These are phyloP conservation scores for Trichosporon inkin DNA, from an alignment of 1,284 basidiomycete genomes.

Conservation along the genomic window DNA sequence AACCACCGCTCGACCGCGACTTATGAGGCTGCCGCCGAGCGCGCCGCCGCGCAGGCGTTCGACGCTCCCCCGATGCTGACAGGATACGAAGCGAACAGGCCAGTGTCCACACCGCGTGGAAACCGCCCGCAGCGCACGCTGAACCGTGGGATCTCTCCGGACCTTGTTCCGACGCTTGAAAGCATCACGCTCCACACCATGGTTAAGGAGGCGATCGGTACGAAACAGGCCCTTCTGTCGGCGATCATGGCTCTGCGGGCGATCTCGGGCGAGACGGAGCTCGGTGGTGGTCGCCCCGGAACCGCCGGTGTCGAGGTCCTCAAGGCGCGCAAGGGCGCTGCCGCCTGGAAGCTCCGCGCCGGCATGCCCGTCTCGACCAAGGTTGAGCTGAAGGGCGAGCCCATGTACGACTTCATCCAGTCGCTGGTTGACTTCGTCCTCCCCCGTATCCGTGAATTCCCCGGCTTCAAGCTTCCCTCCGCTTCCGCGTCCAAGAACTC, in stretches of 20 bases:
- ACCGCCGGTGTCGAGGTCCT: constrained; percentile 76
- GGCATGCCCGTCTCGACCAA: constrained; percentile 82
- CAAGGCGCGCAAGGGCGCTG: constrained; percentile 70
- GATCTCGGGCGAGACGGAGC: constrained; percentile 74
- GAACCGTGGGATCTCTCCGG: constrained; percentile 56
- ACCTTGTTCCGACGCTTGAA: constrained; percentile 72
- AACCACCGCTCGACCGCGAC: constrained; percentile 57
- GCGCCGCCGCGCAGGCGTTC: background rate
- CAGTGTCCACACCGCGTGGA: constrained; percentile 40
- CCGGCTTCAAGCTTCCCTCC: constrained; percentile 71
- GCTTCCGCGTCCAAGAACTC: constrained; percentile 55
- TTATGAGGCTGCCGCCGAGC: constrained; percentile 13
- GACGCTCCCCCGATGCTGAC: constrained; percentile 35
- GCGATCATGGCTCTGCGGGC: constrained; percentile 82
- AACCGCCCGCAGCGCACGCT: constrained; percentile 44
- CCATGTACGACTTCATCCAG: constrained; percentile 91
- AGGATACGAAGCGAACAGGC: constrained; percentile 50
- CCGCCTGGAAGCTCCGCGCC: constrained; percentile 76
- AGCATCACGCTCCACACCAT: constrained; percentile 79
- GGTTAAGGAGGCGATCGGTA: constrained; percentile 71
- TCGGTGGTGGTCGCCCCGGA: constrained; percentile 64
- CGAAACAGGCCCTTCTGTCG: constrained; percentile 72
- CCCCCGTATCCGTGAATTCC: constrained; percentile 85
- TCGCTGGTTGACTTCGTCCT: constrained; percentile 89
- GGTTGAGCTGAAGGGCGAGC: constrained; percentile 80